Conservation (phyloP, 106 monocot genomes). For the Ottelia alismoides region DNA sequence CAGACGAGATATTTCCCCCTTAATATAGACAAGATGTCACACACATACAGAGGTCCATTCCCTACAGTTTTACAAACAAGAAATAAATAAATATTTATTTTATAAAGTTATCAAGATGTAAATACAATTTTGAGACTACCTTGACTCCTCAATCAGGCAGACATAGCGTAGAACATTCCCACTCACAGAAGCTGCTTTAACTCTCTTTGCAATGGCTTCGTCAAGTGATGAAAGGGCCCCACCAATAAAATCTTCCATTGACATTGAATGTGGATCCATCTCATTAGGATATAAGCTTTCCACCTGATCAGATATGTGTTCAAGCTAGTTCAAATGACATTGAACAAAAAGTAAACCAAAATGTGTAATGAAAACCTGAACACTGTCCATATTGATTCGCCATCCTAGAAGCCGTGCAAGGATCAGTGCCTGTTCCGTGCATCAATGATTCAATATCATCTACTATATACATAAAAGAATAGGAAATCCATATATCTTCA, state of each 20-base stretch:
- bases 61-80: too few species aligned
- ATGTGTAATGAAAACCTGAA: conserved; percentile 45
- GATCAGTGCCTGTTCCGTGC: conserved; percentile 74
- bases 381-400: conserved; percentile 61
- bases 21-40: too few species aligned
- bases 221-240: conserved; percentile 58
- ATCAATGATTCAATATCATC: too few species aligned
- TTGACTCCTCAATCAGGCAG: conserved; percentile 61
- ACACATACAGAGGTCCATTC: too few species aligned
- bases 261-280: conserved; percentile 57
- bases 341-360: too few species aligned
- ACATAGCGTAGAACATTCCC: conserved; percentile 92
- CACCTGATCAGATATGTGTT: conserved; percentile 37
- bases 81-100: too few species aligned
- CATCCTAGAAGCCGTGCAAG: conserved; percentile 77
- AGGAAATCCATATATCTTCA: too few species aligned
- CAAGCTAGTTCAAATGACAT: too few species aligned
- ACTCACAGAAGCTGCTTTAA: conserved; percentile 39
- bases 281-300: conserved; percentile 90
- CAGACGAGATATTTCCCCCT: too few species aligned
- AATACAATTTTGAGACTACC: too few species aligned
- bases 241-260: conserved; percentile 57
- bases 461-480: too few species aligned
- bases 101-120: too few species aligned
- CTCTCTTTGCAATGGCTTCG: conserved; percentile 46